Base-by-base conservation (phyloP, 2,329 filamentous ascomycete genomes). In the Cladosporium sp. region DNA sequence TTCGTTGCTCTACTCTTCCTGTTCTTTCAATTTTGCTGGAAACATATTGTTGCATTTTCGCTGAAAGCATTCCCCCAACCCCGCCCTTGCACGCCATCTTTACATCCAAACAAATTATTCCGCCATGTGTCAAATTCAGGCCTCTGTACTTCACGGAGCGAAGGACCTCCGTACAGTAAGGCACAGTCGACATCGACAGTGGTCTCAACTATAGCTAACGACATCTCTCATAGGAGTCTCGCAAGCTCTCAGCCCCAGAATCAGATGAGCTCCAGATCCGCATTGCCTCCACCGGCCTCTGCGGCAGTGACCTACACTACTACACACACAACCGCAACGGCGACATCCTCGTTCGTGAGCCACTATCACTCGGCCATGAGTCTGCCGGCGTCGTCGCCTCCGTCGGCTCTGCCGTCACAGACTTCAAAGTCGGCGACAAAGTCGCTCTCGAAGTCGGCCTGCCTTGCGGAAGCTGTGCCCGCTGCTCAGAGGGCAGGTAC, bases 391-490 rank as follows among this genome's bases (percentile, higher is more conserved):
- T 91, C 31, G 84, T 98, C 49, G 87, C 92, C 63, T 85, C 86
- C 55, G 82, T 91, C 49, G 93, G 92, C 23, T 87, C 81, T 52
- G 69, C 68, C 3, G 71, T 75, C 44, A 62, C 70, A n/a, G 53
- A 66, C 21, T 86, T 96, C 68, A 81, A 86, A 70, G 75, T 84
- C 12, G 93, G 93, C 66, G 93, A 97, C 80, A 89, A 91, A 72
- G 90, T 97, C 23, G 93, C 94, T n/a, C 83, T 98, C 50, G 94
- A 98, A 83, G 94, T 96, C 16, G 94, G 94, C 60, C 86, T 91
- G 62, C 92, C 93, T 0, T 98, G 94, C 81, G 88, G 91, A 46
- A 73, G 76, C 49, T 89, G 86, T 72, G 76, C 80, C 26, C 78
- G 84, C 61, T 89, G 86, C 73, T 77, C 79, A 52, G 80, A 83